phyloP scores from a whole-genome alignment of 2,329 filamentous ascomycete genomes.

The Neodidymelliopsis sp. region DNA sequence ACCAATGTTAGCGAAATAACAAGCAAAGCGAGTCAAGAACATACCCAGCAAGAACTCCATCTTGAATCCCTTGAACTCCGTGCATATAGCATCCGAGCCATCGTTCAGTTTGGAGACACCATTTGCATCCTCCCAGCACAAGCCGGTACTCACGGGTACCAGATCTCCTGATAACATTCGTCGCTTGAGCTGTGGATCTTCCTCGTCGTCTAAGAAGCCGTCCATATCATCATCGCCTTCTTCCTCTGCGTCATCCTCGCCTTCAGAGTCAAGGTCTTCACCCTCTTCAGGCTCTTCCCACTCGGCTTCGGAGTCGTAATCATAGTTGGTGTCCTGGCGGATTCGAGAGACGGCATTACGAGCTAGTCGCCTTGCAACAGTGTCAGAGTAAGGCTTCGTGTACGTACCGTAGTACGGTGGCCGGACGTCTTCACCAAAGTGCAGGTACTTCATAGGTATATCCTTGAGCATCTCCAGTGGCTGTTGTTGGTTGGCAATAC shows the following conservation, averaged over 20 bases:
- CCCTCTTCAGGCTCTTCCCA: constrained; percentile 80
- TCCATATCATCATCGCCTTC: constrained; percentile 87
- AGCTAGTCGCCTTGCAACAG: constrained; percentile 56
- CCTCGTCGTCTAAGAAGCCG: constrained; percentile 86
- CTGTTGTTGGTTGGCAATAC: constrained; percentile 25
- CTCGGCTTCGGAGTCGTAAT: constrained; percentile 85
- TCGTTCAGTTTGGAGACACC: constrained; percentile 54
- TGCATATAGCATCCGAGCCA: constrained; percentile 55
- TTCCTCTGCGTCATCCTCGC: constrained; percentile 72
- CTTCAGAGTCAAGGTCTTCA: constrained; percentile 70
- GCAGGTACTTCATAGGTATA: constrained; percentile 70
- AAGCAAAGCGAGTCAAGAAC: constrained; percentile 31
- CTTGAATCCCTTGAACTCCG: constrained; percentile 66
- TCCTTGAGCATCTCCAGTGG: constrained; percentile 56
- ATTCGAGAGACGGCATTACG: constrained; percentile 62
- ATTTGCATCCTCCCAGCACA: constrained; percentile 78
- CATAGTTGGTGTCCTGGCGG: constrained; percentile 74
- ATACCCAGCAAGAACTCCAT: constrained; percentile 79
- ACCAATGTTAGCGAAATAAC: constrained; percentile 18
- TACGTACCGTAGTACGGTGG: constrained; percentile 76
- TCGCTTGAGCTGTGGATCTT: constrained; percentile 65
- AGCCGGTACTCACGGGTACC: constrained; percentile 77
- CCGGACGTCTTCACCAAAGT: constrained; percentile 68
- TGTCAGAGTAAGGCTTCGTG: constrained; percentile 63
- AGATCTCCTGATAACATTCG: constrained; percentile 70